Evolutionary conservation across 2,329 filamentous ascomycete genomes (phyloP).

Genomic region (Aspergillus ochraceoroseus): DNA sequence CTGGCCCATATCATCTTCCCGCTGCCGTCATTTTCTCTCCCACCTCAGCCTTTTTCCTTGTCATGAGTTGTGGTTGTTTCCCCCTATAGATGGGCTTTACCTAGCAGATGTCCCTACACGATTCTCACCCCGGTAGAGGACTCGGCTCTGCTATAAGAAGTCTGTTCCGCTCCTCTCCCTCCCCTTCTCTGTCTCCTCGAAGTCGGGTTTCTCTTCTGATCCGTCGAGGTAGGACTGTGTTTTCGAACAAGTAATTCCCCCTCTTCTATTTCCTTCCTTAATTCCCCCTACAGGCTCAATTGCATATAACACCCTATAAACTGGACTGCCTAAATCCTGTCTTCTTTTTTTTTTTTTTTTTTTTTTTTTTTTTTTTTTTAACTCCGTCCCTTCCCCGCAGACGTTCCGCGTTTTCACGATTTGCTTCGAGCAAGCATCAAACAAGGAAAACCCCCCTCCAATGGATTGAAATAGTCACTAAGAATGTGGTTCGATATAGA

Average conservation of each 20-base stretch:
- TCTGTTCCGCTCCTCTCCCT: slow-evolving; percentile 31
- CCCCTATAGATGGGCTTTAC: slow-evolving; percentile 29
- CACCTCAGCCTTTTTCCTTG: slow-evolving; percentile 14
- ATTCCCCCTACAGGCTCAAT: not conserved
- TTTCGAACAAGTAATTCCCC: slow-evolving; percentile 32
- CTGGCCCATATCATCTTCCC: slow-evolving; percentile 8
- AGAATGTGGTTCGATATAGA: slow-evolving; percentile 19
- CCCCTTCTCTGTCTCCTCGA: slow-evolving; percentile 28
- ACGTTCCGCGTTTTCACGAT: too few relatives aligned
- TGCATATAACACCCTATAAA: slow-evolving; percentile 5
- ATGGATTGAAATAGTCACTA: slow-evolving; percentile 11
- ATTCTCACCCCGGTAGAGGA: slow-evolving; percentile 31
- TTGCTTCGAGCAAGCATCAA: too few relatives aligned
- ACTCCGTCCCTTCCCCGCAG: too few relatives aligned
- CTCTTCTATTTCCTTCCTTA: not conserved
- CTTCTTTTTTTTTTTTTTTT: not conserved
- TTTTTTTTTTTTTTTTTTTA: too few relatives aligned
- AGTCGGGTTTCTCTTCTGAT: slow-evolving; percentile 32
- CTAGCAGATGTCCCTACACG: slow-evolving; percentile 37
- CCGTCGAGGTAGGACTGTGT: slow-evolving; percentile 35
- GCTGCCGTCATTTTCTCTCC: slow-evolving; percentile 10
- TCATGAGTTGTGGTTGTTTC: slow-evolving; percentile 22
- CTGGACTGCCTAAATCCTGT: slow-evolving; percentile 7
- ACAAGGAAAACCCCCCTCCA: not conserved
- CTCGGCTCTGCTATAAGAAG: slow-evolving; percentile 31